A percentile compares a stretch with the other conserved stretches of the same genome.
phyloP scores from a whole-genome alignment of 2,329 filamentous ascomycete species.

The Immersiporthe knoxdaviesiana region DNA sequence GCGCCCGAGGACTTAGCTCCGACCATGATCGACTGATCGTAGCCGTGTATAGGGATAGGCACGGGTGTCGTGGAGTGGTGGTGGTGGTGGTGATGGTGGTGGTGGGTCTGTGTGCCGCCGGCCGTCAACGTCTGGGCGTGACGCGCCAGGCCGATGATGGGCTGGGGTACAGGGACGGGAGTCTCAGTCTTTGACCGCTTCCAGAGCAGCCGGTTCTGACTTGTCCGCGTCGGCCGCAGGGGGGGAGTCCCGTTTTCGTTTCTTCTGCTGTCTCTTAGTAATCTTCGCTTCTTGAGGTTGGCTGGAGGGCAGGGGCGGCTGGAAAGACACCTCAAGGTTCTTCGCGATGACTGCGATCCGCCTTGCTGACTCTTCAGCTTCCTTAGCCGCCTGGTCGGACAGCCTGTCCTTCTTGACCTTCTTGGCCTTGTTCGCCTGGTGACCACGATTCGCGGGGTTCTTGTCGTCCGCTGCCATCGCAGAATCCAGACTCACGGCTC shows the following conservation, averaged over 20 bases:
- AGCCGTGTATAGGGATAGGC: slow-evolving; percentile 38
- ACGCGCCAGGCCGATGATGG: slow-evolving; percentile 33
- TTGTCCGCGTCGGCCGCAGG: slow-evolving; percentile 37
- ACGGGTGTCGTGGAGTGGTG: slow-evolving; percentile 41
- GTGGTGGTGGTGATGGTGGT: too few species aligned
- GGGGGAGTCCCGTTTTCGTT: slow-evolving; percentile 42
- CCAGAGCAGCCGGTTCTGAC: slow-evolving; percentile 33
- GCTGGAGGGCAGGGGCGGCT: slow-evolving; percentile 26
- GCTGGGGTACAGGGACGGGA: slow-evolving; percentile 42
- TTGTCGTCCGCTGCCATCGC: slow-evolving; percentile 63
- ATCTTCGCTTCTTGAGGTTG: slow-evolving; percentile 25
- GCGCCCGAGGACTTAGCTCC: slow-evolving; percentile 32
- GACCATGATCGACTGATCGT: slow-evolving; percentile 35
- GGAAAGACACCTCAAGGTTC: slow-evolving; percentile 35
- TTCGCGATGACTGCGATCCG: slow-evolving; percentile 38
- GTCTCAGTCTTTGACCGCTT: slow-evolving; percentile 45
- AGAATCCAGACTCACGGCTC: slow-evolving; percentile 60
- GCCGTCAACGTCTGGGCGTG: slow-evolving; percentile 33
- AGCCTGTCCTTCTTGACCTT: slow-evolving; percentile 71
- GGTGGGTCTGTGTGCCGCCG: slow-evolving; percentile 27
- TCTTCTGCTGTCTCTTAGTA: slow-evolving; percentile 36
- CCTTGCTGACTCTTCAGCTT: slow-evolving; percentile 50
- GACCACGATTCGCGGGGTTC: slow-evolving; percentile 70
- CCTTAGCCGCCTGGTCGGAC: slow-evolving; percentile 63
- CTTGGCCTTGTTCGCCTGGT: slow-evolving; percentile 79